Conservation (phyloP, 2,329 filamentous ascomycete species). For the Dothistroma pini region DNA sequence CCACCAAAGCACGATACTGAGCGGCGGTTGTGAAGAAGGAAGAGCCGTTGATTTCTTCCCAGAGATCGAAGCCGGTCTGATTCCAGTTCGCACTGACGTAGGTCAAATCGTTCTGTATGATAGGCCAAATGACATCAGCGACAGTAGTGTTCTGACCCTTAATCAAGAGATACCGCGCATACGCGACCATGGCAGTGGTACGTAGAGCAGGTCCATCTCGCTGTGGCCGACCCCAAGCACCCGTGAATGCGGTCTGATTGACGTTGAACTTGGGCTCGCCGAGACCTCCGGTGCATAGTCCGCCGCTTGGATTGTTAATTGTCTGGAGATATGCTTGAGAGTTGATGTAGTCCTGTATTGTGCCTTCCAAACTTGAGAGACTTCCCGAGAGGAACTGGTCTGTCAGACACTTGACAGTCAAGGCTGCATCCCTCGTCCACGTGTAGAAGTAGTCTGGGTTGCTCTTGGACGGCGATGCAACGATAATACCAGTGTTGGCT, state of each 20-base stretch:
- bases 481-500: conserved; percentile 49
- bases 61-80: conserved; percentile 66
- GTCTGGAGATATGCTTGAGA: conserved; percentile 64
- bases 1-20: conserved; percentile 61
- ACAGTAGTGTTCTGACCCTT: conserved; percentile 42
- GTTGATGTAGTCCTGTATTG: conserved; percentile 65
- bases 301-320: conserved; percentile 66
- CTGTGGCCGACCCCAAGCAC: conserved; percentile 73
- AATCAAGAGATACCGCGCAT: conserved; percentile 65
- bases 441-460: conserved; percentile 67
- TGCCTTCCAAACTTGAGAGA: conserved; percentile 49
- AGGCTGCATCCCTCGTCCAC: conserved; percentile 71
- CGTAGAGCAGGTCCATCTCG: conserved; percentile 74
- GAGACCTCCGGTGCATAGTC: conserved; percentile 50
- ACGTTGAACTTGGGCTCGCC: conserved; percentile 72
- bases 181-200: conserved; percentile 68
- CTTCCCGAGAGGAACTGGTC: conserved; percentile 65
- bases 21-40: conserved; percentile 75
- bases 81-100: conserved; percentile 70
- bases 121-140: conserved; percentile 61
- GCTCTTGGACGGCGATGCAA: conserved; percentile 54
- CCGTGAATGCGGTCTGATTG: conserved; percentile 50
- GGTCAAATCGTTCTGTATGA: conserved; percentile 70
- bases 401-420: conserved; percentile 65
- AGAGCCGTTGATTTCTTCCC: conserved; percentile 74